Evolutionary conservation across 2,329 filamentous ascomycete genomes (phyloP), one percentile per base, ranked within the genome.

Genomic region (Cercospora zeae-maydis): DNA sequence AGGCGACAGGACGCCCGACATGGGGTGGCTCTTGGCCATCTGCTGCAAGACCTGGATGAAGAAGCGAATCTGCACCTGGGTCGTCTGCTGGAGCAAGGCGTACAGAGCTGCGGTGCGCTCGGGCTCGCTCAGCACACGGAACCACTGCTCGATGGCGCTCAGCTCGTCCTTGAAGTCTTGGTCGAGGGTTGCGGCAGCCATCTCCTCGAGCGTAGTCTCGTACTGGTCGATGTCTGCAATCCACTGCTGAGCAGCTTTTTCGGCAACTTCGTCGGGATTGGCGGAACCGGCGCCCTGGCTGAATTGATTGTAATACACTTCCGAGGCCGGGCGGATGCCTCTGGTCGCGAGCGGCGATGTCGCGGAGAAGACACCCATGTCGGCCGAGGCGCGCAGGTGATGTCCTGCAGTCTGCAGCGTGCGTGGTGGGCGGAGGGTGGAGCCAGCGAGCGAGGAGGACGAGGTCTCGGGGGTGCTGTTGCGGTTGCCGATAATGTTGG

Each of bases 81-180:
- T 99, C 5, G 95, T 98, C 83, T 99, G 95, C 81, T 99, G 95
- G 64, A 99, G 83, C 71, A 99, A 82, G 65, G 95, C 93, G 77
- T 99, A 99, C 63, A 98, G 81, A 54, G 95, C 95, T 66, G 95
- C 95, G 19, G 95, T 99, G 66, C 95, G 86, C 79, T 99, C 95
- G 30, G 95, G 93, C 79, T 98, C 95, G 74, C 93, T 98, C 68
- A 99, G 82, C 59, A 99, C 95, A 66, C 93, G 89, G 78, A 99
- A 99, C 95, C 95, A 99, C 82, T 99, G 95, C 80, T 99, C 95
- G 74, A 99, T 99, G 70, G 95, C 95, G 75, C 92, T 97, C 65
- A 99, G 85, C 78, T 99, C 95, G 78, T 98, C 95, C 81, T 99
- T 99, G 83, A 99, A 99, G 75, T 99, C 95, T 81, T 99, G 95